Evolutionary conservation across 208 protist species (phyloP).

Genomic region (Acanthamoeba polyphaga): DNA sequence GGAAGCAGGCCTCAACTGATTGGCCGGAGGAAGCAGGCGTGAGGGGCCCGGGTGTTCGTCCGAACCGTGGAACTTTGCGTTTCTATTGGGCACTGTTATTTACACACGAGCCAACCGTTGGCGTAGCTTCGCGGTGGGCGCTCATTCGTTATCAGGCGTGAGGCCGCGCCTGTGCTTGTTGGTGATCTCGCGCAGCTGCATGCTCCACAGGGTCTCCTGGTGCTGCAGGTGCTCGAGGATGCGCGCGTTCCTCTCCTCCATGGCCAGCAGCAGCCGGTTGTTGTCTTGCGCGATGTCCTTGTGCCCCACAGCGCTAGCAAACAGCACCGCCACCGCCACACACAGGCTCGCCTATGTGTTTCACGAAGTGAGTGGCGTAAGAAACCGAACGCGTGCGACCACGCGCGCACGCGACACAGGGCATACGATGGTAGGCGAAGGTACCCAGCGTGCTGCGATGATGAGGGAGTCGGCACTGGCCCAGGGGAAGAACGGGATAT

Average conservation of each 20-base stretch:
- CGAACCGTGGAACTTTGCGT: too few species aligned
- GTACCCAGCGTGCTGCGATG: not conserved
- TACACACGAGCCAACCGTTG: too few species aligned
- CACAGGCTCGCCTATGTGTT: not conserved
- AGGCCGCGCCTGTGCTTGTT: not conserved
- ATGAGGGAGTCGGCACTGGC: not conserved
- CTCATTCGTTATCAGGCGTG: too few species aligned
- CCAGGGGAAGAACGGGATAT: not conserved
- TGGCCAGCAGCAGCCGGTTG: not conserved
- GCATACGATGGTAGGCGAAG: not conserved
- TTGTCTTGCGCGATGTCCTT: not conserved
- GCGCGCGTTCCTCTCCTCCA: constrained; percentile 32
- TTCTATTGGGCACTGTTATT: too few species aligned
- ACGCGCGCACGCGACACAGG: not conserved
- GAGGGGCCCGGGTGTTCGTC: too few species aligned
- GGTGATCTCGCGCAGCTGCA: constrained; percentile 7
- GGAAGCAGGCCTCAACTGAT: too few species aligned
- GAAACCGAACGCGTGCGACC: not conserved
- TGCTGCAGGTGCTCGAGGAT: constrained; percentile 63
- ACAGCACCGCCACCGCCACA: not conserved
- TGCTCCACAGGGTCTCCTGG: constrained; percentile 20
- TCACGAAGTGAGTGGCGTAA: too few species aligned
- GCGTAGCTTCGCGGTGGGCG: too few species aligned
- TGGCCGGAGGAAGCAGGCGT: too few species aligned
- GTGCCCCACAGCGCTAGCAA: not conserved